These are phyloP conservation scores for Rutstroemia sp. DNA, from an alignment of 2,329 filamentous ascomycete species.

Conservation along the genomic window DNA sequence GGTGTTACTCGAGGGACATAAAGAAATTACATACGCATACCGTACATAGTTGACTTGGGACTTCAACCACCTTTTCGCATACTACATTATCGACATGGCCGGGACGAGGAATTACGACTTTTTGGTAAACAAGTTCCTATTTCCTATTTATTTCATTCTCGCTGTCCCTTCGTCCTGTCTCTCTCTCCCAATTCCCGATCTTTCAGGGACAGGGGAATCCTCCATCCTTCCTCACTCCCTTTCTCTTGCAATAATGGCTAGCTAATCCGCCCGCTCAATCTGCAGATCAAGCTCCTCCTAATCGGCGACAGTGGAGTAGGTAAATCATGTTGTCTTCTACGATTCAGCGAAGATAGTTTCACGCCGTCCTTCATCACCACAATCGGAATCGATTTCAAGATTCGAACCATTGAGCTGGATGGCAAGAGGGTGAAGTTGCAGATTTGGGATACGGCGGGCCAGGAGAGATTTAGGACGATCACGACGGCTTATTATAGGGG, in stretches of 20 bases:
- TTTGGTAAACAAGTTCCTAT: conserved; percentile 52
- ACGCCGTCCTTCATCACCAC: conserved; percentile 99
- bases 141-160: background rate
- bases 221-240: background rate
- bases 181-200: background rate
- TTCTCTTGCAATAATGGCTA: background rate
- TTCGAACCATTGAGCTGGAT: conserved; percentile 96
- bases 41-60: conserved; percentile 9
- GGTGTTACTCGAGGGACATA: background rate
- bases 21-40: background rate
- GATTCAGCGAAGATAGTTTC: conserved; percentile 98
- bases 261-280: background rate
- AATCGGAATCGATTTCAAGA: conserved; percentile 99
- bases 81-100: conserved; percentile 56
- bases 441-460: conserved; percentile 98
- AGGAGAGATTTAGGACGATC: conserved; percentile 97
- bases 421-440: conserved; percentile 98
- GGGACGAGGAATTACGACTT: conserved; percentile 99
- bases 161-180: background rate
- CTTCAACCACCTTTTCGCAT: conserved; percentile 8
- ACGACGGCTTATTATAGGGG: conserved; percentile 98
- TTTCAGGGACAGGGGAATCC: background rate
- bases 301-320: conserved; percentile 99
- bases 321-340: conserved; percentile 97
- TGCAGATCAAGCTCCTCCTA: conserved; percentile 85